Base-by-base conservation (phyloP, 306 rosid species). In the Citrullus mucosospermus region DNA sequence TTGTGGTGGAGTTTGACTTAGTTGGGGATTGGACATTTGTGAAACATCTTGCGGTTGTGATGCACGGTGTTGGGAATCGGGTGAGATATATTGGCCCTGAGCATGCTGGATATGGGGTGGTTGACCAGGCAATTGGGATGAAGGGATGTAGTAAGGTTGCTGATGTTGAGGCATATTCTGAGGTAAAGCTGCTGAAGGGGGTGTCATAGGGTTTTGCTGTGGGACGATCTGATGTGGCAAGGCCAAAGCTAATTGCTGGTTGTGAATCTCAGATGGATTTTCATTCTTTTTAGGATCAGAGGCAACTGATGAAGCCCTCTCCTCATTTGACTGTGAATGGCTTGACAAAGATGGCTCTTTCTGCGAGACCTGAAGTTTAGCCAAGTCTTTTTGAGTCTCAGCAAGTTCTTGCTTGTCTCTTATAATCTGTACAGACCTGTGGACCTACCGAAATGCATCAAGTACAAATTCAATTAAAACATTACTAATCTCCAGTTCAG, bases 331-430 rank as follows among this genome's bases (percentile, higher is more conserved):
- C 53, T 92, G 97, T 2, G 91, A 82, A 83, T 91, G 96, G 81
- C 66, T 88, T 30, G 93, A 84, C 18, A 93, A 83, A 79, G 91
- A 86, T 78, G 99, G 90, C 75, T 88, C 98, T 76, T 92, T 95
- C 81, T 88, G 98, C 5, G 81, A 90, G 80, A 85, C 93, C 84
- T 95, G 99, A 85, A 91, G 97, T 87, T 96, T 96, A 77, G 98
- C 97, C 69, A 96, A 74, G 78, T 96, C 98, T 84, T 92, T 96
- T 83, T 96, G 98, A 59, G 99, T 85, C 62, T 96, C 99, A 30
- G 93, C 93, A 38, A 96, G 91, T 81, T 96, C 99, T 86, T 96
- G 99, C 81, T 92, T 96, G 91, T 96, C 99, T 85, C 97, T 86
- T 76, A 96, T 79, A 78, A 96, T 91, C 87, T 96, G 99, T 56